phyloP scores from a whole-genome alignment of 352 stramenopile genomes.

The Pythium insidiosum region DNA sequence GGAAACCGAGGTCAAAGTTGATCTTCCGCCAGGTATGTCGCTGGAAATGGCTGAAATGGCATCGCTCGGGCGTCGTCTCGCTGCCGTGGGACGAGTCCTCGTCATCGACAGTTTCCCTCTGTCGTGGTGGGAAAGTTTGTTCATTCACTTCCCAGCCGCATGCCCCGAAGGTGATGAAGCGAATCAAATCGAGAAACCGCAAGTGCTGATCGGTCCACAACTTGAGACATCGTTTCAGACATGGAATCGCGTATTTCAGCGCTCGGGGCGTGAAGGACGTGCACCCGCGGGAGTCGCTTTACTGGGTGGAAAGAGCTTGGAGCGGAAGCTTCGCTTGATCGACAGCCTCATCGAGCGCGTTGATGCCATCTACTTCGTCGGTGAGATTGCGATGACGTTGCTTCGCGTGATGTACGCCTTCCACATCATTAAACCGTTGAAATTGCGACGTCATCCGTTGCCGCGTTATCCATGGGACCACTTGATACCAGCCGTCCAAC shows the following conservation, averaged over 20 bases:
- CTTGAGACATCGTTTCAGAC: slow-evolving; percentile 4
- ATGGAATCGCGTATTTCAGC: slow-evolving; percentile 29
- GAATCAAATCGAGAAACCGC: not conserved
- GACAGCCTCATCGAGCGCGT: slow-evolving; percentile 52
- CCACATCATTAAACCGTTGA: slow-evolving; percentile 11
- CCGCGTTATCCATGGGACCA: slow-evolving; percentile 1
- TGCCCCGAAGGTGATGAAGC: not conserved
- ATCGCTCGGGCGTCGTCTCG: slow-evolving; percentile 10
- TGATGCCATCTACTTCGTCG: slow-evolving; percentile 54
- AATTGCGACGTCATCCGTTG: slow-evolving; percentile 2
- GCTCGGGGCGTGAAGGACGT: too few relatives aligned
- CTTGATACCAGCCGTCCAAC: slow-evolving; percentile 29
- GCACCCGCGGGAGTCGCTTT: too few relatives aligned
- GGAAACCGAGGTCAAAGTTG: slow-evolving; percentile 1
- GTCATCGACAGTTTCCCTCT: slow-evolving; percentile 11
- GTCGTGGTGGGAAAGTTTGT: slow-evolving; percentile 16
- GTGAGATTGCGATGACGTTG: slow-evolving; percentile 47
- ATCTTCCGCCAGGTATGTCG: slow-evolving; percentile 13
- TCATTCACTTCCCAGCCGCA: slow-evolving; percentile 14
- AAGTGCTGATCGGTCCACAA: slow-evolving; percentile 12
- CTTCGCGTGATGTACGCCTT: slow-evolving; percentile 37
- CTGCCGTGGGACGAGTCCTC: not conserved
- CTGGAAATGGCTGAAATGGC: slow-evolving; percentile 13
- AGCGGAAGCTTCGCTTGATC: slow-evolving; percentile 54
- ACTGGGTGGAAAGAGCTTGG: slow-evolving; percentile 40